phyloP scores from a whole-genome alignment of 2,329 filamentous ascomycete genomes.

The Aphanocladium album region DNA sequence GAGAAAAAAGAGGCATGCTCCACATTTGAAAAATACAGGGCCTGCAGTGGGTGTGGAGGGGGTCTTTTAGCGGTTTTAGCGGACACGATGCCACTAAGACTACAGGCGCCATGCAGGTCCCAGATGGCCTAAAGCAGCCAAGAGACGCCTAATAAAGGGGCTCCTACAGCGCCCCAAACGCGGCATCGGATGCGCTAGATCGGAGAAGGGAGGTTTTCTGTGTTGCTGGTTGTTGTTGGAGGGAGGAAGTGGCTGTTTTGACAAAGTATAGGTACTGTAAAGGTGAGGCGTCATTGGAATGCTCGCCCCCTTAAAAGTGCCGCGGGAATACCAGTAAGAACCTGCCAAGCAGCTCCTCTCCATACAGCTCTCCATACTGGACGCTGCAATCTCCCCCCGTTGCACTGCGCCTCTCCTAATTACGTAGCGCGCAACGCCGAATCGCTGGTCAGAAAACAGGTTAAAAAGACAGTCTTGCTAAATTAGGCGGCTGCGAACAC shows the following conservation, averaged over 20 bases:
- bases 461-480: background rate
- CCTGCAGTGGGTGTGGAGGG: background rate
- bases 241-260: too few relatives aligned
- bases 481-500: background rate
- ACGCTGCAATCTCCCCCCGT: conserved; percentile 2
- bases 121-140: background rate
- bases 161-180: background rate
- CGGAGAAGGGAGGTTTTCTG: background rate
- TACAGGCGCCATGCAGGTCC: background rate
- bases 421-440: background rate
- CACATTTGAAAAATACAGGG: background rate
- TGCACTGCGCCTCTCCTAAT: background rate
- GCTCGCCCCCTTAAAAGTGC: background rate
- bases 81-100: background rate
- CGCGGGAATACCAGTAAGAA: background rate
- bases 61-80: background rate
- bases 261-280: too few relatives aligned
- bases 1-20: background rate
- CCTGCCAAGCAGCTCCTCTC: background rate
- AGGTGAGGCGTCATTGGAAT: background rate
- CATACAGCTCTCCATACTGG: background rate
- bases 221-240: too few relatives aligned
- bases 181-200: background rate
- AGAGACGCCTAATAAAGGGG: background rate
- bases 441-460: background rate